Evolutionary conservation across 208 protist species (phyloP), one percentile per base, ranked within the genome.

Genomic region (Trypanosoma conorhini): DNA sequence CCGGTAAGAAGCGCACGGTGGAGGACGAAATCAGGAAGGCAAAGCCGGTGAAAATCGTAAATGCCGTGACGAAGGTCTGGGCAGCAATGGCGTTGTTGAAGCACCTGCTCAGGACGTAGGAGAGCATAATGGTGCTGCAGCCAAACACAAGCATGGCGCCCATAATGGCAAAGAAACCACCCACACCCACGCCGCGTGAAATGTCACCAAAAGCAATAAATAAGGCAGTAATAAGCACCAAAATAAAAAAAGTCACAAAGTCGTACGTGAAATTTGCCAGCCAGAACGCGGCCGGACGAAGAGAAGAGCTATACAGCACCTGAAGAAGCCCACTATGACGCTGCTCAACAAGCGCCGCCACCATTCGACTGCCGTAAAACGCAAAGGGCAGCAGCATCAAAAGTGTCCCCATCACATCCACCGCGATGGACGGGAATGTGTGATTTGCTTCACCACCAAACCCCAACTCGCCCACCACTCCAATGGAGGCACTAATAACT

Each of bases 321-420:
- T 67, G 67, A 40, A 73, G 48, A 57, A 67, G 26, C 28, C 67
- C 67, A 38, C 35, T 64, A 31, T 35, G 22, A 26, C 70, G 42
- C 58, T 76, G 62, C 46, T 76, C 40, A 46, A 80, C 75, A 40
- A 80, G 52, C 9, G 30, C 35, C 22, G 30, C 7, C 7, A 71
- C 62, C 59, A 74, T 73, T 50, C 38, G 40, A 65, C 51, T 59
- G 22, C 62, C 64, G 38, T 72, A 67, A 62, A 80, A 76, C 22
- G 62, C 40, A 65, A 80, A 80, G 31, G 75, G 68, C n/a, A 80
- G 28, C 46, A 80, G 24, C 28, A 80, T 9, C 40, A 76, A 33
- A 31, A 80, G 26, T 46, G 55, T 55, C 60, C 15, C 71, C 33
- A 76, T 67, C 0, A 69, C 44, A 30, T 63, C 35, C 21, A 56